Conservation (phyloP, 176 grass and related monocot species). For the Miscanthus lutarioriparius region DNA sequence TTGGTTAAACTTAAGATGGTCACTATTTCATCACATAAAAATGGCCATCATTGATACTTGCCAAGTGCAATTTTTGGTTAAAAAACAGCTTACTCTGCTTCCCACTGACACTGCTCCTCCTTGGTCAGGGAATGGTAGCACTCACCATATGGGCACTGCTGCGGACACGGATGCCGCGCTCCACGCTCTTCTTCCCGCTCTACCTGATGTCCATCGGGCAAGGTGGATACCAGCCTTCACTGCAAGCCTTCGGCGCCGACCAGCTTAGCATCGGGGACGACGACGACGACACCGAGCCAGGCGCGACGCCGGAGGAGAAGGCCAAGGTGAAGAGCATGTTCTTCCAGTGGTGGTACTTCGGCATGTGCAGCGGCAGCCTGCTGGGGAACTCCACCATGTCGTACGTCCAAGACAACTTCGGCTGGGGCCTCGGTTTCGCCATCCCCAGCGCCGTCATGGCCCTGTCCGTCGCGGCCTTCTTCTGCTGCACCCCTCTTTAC, state of each 20-base stretch:
- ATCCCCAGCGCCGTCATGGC: constrained; percentile 74
- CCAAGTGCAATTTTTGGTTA: not conserved
- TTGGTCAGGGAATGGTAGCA: constrained; percentile 54
- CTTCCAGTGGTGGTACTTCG: constrained; percentile 99
- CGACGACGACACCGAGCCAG: not conserved
- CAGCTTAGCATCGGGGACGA: constrained; percentile 65
- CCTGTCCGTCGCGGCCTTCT: constrained; percentile 60
- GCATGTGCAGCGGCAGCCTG: constrained; percentile 83
- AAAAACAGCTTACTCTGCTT: not conserved
- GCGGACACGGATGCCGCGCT: constrained; percentile 57
- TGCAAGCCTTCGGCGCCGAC: constrained; percentile 92
- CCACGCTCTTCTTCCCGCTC: constrained; percentile 77
- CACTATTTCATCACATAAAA: not conserved
- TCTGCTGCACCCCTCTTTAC: constrained; percentile 59
- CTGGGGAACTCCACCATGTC: constrained; percentile 83
- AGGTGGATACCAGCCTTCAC: constrained; percentile 75
- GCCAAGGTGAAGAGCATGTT: constrained; percentile 69
- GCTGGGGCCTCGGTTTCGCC: constrained; percentile 86
- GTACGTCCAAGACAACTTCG: constrained; percentile 76
- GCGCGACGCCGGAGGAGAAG: constrained; percentile 38
- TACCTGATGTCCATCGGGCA: constrained; percentile 86
- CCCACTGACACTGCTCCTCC: not conserved
- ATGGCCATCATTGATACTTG: not conserved
- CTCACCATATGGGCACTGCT: constrained; percentile 74
- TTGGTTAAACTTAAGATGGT: too few species aligned